A percentile compares a stretch with the other conserved stretches of the same genome.
Conservation (phyloP, 176 grass and related monocot species). For the Thalia dealbata region DNA sequence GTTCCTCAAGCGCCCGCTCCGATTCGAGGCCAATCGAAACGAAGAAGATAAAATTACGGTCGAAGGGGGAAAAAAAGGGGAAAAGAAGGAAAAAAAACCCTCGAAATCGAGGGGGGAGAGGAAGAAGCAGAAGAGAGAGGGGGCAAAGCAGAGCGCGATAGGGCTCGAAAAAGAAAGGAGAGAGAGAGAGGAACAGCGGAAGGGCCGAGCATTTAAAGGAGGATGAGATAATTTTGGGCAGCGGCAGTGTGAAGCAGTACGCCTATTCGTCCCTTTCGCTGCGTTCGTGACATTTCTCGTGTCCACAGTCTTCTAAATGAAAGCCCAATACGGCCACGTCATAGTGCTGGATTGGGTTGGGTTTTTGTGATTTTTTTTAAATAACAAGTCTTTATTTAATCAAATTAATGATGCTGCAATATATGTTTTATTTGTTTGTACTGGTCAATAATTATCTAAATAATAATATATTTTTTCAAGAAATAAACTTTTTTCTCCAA, state of each 20-base stretch:
- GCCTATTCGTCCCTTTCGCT: not conserved
- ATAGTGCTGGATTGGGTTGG: not conserved
- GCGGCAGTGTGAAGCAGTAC: not conserved
- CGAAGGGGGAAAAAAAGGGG: not conserved
- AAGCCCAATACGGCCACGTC: not conserved
- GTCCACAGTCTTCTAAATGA: not conserved
- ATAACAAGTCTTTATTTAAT: too few species aligned
- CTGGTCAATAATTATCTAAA: too few species aligned
- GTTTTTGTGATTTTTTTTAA: too few species aligned
- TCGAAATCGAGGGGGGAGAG: not conserved
- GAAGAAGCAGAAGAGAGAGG: not conserved
- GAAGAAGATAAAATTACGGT: not conserved
- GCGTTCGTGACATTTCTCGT: not conserved
- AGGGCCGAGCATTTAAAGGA: not conserved
- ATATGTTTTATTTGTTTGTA: too few species aligned
- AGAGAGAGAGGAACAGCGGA: not conserved
- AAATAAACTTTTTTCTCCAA: too few species aligned
- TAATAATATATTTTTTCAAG: too few species aligned
- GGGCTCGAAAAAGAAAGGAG: not conserved
- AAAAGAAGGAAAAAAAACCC: not conserved
- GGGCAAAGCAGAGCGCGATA: not conserved
- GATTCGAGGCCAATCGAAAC: not conserved
- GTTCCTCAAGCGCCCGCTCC: not conserved
- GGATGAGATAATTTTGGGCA: not conserved
- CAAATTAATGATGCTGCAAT: not conserved